Evolutionary conservation across 495 filamentous ascomycete genomes (phyloP).

Genomic region (Geoglossum glabrum): DNA sequence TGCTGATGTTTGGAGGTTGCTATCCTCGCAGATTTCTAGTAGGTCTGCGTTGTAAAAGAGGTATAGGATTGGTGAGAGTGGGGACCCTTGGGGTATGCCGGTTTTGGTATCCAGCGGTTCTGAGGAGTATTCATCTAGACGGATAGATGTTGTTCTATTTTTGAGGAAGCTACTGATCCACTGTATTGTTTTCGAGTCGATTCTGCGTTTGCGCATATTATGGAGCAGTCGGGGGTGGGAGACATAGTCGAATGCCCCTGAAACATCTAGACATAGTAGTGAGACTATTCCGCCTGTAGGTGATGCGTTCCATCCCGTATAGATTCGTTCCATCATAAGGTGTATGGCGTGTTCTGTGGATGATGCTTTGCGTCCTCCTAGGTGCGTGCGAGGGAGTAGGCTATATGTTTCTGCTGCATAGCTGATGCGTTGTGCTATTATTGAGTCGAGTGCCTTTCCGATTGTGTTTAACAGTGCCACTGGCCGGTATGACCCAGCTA

Average conservation of each 20-base stretch:
- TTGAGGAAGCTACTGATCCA: slow-evolving; percentile 6
- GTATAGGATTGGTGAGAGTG: slow-evolving; percentile 12
- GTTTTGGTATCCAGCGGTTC: not conserved
- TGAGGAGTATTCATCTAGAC: not conserved
- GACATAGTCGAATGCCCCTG: slow-evolving; percentile 19
- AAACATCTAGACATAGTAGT: slow-evolving; percentile 10
- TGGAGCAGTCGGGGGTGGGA: slow-evolving; percentile 11
- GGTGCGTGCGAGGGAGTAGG: slow-evolving; percentile 5
- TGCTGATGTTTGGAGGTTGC: not conserved
- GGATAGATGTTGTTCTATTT: slow-evolving; percentile 1
- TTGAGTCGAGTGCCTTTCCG: slow-evolving; percentile 12
- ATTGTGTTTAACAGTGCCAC: slow-evolving; percentile 16
- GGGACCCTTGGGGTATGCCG: slow-evolving; percentile 12
- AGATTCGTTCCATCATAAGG: slow-evolving; percentile 8
- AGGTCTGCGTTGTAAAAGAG: slow-evolving; percentile 12
- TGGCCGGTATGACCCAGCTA: no score
- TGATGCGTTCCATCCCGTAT: no score
- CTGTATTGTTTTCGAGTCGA: slow-evolving; percentile 1
- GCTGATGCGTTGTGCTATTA: slow-evolving; percentile 7
- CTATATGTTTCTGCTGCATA: no score
- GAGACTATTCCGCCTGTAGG: no score
- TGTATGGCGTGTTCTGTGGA: slow-evolving; percentile 11
- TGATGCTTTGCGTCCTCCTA: slow-evolving; percentile 9
- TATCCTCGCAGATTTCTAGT: slow-evolving; percentile 1
- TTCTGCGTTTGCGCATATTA: slow-evolving; percentile 9